Conservation (phyloP, 345 rosid species). For the Eucalyptus urophylla region DNA sequence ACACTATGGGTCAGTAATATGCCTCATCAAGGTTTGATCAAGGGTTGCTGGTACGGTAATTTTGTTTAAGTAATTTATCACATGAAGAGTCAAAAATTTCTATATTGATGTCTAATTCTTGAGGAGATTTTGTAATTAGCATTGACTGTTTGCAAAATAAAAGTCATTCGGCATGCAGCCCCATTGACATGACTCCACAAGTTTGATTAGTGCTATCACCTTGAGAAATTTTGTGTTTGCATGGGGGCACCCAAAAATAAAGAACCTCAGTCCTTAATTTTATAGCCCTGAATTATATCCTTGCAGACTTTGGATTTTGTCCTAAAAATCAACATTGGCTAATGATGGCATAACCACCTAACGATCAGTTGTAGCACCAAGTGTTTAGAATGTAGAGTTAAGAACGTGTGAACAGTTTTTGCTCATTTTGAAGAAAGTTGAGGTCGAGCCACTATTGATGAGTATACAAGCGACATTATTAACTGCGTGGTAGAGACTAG, state of each 20-base stretch:
- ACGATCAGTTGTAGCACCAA: neutral
- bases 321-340: neutral
- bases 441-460: neutral
- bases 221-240: neutral
- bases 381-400: neutral
- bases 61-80: neutral
- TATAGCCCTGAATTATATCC: neutral
- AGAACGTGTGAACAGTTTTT: neutral
- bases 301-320: neutral
- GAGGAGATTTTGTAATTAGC: neutral
- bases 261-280: neutral
- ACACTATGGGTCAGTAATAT: neutral
- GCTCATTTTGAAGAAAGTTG: neutral
- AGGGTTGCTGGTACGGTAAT: neutral
- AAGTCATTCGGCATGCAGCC: neutral
- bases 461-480: neutral
- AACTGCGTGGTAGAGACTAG: neutral
- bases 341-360: neutral
- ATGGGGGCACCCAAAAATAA: neutral
- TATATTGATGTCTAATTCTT: neutral
- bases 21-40: neutral
- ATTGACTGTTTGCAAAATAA: neutral
- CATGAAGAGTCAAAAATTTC: neutral
- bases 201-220: neutral
- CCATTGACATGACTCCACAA: neutral